phyloP scores from a whole-genome alignment of 495 filamentous ascomycete genomes.

The Podospora pseudoanserina region DNA sequence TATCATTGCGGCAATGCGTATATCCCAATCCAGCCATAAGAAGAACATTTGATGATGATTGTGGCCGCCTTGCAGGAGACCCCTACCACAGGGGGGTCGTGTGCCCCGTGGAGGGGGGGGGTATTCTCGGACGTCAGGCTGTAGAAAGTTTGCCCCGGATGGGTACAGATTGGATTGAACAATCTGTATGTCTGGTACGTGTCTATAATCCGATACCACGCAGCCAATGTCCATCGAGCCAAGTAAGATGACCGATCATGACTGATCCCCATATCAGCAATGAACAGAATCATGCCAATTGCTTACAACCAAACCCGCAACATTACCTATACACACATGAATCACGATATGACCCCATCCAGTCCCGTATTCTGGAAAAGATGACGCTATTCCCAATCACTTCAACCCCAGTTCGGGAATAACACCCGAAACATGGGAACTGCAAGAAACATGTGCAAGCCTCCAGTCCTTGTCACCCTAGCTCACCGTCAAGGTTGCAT shows the following conservation, averaged over 20 bases:
- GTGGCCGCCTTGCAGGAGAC: not conserved
- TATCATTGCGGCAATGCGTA: not conserved
- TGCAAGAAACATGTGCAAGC: not conserved
- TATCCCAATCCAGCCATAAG: not conserved
- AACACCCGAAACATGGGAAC: not conserved
- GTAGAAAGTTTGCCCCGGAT: not conserved
- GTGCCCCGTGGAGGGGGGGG: not conserved
- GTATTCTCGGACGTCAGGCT: not conserved
- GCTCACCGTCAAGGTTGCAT: conserved; percentile 2
- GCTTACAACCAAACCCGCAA: not conserved
- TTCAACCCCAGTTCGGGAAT: not conserved
- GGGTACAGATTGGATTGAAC: no score
- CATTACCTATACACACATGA: not conserved
- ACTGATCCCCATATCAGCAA: not conserved
- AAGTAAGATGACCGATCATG: not conserved
- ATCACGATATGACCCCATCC: not conserved
- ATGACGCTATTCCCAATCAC: not conserved
- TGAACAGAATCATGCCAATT: not conserved
- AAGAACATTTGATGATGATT: not conserved
- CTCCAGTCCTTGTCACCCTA: not conserved
- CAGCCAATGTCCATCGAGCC: not conserved
- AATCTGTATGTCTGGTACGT: no score
- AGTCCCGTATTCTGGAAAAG: not conserved
- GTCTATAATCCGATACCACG: not conserved
- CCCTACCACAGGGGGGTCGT: not conserved